Evolutionary conservation across 73 alveolate genomes (phyloP).

Genomic region (Paramecium biaurelia): DNA sequence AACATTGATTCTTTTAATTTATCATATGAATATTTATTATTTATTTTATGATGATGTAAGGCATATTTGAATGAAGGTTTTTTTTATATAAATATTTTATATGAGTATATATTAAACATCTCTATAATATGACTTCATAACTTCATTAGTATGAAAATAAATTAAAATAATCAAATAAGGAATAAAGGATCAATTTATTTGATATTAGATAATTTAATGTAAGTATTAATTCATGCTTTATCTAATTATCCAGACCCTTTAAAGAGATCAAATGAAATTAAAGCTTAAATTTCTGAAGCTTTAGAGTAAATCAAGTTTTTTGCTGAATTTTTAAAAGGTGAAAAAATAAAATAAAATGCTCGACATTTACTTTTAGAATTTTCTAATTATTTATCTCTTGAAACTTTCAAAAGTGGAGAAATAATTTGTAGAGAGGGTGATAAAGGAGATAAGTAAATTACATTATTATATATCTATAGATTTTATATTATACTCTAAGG

Average conservation of each 20-base stretch:
- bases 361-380: constrained; percentile 28
- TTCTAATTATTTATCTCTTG: constrained; percentile 15
- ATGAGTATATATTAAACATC: too few species aligned
- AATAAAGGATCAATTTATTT: not conserved
- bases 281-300: not conserved
- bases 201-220: constrained; percentile 35
- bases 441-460: constrained; percentile 20
- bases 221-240: constrained; percentile 2
- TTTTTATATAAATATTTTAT: too few species aligned
- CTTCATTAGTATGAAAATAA: not conserved
- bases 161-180: not conserved
- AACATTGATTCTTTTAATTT: not conserved
- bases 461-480: not conserved
- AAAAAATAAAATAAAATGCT: constrained; percentile 29
- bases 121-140: not conserved
- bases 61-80: not conserved
- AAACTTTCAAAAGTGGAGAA: constrained; percentile 11
- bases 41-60: not conserved
- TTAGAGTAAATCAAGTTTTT: not conserved
- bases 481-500: constrained; percentile 39
- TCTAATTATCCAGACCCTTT: not conserved
- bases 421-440: constrained; percentile 21
- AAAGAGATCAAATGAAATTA: constrained; percentile 22
- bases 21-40: too few species aligned
- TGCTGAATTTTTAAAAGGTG: not conserved